phyloP scores from a whole-genome alignment of 2,329 filamentous ascomycete species.

The Nannizziopsis barbatae region DNA sequence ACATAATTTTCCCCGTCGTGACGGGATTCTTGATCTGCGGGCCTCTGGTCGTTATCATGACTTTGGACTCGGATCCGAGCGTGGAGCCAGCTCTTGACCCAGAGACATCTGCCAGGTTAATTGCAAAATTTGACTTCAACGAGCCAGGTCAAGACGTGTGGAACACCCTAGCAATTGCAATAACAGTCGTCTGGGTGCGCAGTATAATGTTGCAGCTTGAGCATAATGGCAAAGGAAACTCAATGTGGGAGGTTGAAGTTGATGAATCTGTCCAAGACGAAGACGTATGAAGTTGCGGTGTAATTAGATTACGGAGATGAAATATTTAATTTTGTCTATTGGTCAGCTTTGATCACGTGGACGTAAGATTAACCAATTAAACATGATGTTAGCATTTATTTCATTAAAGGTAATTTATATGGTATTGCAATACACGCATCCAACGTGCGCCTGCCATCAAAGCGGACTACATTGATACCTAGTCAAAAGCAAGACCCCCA shows the following conservation, averaged over 20 bases:
- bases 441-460: neutral
- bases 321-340: neutral
- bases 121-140: conserved; percentile 45
- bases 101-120: conserved; percentile 23
- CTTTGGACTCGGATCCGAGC: conserved; percentile 36
- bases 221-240: conserved; percentile 15
- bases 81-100: conserved; percentile 15
- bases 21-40: conserved; percentile 46
- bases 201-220: conserved; percentile 39
- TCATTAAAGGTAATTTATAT: neutral
- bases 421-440: too few species aligned
- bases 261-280: neutral
- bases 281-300: neutral
- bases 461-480: neutral
- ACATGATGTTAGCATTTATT: neutral
- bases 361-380: neutral
- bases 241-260: neutral
- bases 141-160: conserved; percentile 47
- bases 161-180: conserved; percentile 48
- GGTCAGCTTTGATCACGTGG: neutral
- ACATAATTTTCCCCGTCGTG: conserved; percentile 36
- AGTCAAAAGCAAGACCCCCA: neutral
- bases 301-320: neutral
- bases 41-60: conserved; percentile 43
- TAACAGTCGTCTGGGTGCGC: conserved; percentile 44